phyloP scores from a whole-genome alignment of 2,329 filamentous ascomycete genomes.

The Diplodia mutila region DNA sequence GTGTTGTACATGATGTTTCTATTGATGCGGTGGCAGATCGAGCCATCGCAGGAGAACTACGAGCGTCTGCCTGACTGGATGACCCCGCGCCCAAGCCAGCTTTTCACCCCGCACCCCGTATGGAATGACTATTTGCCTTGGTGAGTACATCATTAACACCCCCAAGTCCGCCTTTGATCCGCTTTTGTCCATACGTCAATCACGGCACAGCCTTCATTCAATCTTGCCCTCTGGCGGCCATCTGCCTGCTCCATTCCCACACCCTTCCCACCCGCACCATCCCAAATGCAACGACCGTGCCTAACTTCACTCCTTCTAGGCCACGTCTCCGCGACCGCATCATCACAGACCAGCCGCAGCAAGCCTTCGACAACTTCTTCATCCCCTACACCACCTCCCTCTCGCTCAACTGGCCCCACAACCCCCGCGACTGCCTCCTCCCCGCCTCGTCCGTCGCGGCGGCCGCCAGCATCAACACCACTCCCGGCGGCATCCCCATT shows the following conservation, averaged over 20 bases:
- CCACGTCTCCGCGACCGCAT: constrained; percentile 71
- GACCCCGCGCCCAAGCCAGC: constrained; percentile 67
- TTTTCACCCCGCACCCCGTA: constrained; percentile 69
- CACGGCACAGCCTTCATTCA: not conserved
- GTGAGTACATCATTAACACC: constrained; percentile 34
- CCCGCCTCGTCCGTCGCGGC: constrained; percentile 41
- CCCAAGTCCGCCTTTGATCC: not conserved
- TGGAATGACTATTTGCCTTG: constrained; percentile 87
- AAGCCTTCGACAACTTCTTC: constrained; percentile 80
- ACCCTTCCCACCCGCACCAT: not conserved
- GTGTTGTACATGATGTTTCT: constrained; percentile 87
- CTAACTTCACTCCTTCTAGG: constrained; percentile 37
- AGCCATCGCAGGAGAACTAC: constrained; percentile 78
- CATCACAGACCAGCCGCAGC: constrained; percentile 42
- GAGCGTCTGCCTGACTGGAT: constrained; percentile 75
- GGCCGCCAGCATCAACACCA: constrained; percentile 15
- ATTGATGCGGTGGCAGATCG: constrained; percentile 80
- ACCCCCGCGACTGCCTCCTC: constrained; percentile 69
- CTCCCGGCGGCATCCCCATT: constrained; percentile 18
- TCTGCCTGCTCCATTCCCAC: too few species aligned
- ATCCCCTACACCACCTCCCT: constrained; percentile 78
- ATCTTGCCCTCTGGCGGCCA: not conserved
- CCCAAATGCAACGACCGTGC: not conserved
- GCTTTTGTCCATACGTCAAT: not conserved
- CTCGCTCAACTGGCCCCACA: constrained; percentile 83